Evolutionary conservation across 177 flowering plant genomes (phyloP), one percentile per base, ranked within the genome.

Genomic region (Telopea speciosissima): DNA sequence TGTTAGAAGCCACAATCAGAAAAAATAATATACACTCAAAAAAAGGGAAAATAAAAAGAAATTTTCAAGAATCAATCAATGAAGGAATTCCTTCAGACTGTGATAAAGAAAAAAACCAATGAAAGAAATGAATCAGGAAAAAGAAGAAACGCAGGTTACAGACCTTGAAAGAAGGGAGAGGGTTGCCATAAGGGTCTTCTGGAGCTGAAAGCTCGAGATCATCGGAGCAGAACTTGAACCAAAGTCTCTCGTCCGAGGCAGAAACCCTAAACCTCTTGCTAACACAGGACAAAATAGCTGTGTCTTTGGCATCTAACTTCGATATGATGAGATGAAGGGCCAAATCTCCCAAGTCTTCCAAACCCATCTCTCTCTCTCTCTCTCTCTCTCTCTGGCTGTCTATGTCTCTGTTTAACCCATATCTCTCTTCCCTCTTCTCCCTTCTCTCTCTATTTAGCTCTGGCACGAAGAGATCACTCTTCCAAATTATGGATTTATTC

Each of bases 101-200:
- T 36, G 9, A 36, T 36, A 36, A 36, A 6, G 40, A 36, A 36
- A 36, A 33, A 36, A 36, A 5, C 40, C 40, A 1, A 36, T 8
- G 40, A 36, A 36, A 36, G 3, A 36, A 49, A 49, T 49, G 54
- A 49, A 49, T 49, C 19, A 49, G 14, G 14, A 49, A 16, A 2
- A 49, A 19, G 17, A 49, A 13, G 54, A 66, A 36, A 62, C 33
- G 16, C 14, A 25, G 14, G 24, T 1, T 25, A 9, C 12, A 9
- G 66, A 28, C 97, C 93, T 85, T 88, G 87, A 91, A 93, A 28
- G 98, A 91, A 74, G 88, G 73, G 16, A 67, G 21, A n/a, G 84
- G 86, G 64, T 89, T 79, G 24, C 87, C 91, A 2, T 24, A 61
- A 61, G 85, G 95, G 59, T 89, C 90, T 14, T 74, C 59, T 42